A percentile compares a stretch with the other conserved stretches of the same genome.
phyloP scores from a whole-genome alignment of 169 alveolate species.

The Plasmodium sp. region DNA sequence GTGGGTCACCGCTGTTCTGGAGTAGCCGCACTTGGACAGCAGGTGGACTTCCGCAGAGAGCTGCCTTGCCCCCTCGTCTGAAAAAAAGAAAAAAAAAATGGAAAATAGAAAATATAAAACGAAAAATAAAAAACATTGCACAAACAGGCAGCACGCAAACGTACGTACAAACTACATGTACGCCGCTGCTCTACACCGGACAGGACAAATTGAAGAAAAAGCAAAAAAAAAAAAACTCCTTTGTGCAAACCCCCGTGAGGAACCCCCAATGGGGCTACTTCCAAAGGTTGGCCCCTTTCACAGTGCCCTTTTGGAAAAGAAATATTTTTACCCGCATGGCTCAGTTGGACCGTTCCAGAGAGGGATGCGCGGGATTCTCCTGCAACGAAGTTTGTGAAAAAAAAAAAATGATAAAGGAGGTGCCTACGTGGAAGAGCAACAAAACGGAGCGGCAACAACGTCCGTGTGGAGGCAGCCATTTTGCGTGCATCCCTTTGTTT shows the following conservation, averaged over 20 bases:
- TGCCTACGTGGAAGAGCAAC: not conserved
- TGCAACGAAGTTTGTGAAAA: not conserved
- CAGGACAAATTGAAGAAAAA: not conserved
- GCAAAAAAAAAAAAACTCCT: not conserved
- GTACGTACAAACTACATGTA: not conserved
- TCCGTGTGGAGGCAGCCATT: not conserved
- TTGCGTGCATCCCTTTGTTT: not conserved
- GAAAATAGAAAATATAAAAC: not conserved
- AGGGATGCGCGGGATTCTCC: not conserved
- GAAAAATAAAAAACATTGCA: not conserved
- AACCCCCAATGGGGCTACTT: not conserved
- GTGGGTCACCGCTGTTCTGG: conserved; percentile 21
- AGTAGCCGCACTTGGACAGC: conserved; percentile 6
- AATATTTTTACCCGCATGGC: not conserved
- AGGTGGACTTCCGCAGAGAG: conserved; percentile 21
- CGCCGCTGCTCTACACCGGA: not conserved
- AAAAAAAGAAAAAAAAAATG: not conserved
- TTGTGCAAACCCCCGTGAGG: not conserved
- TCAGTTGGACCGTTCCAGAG: not conserved
- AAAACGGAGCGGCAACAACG: not conserved
- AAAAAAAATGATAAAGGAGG: not conserved
- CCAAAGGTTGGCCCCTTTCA: not conserved
- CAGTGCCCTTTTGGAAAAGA: not conserved
- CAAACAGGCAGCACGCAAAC: not conserved
- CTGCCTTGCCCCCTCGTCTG: not conserved